phyloP scores from a whole-genome alignment of 108 stramenopile genomes.

The Licmophora abbreviata region DNA sequence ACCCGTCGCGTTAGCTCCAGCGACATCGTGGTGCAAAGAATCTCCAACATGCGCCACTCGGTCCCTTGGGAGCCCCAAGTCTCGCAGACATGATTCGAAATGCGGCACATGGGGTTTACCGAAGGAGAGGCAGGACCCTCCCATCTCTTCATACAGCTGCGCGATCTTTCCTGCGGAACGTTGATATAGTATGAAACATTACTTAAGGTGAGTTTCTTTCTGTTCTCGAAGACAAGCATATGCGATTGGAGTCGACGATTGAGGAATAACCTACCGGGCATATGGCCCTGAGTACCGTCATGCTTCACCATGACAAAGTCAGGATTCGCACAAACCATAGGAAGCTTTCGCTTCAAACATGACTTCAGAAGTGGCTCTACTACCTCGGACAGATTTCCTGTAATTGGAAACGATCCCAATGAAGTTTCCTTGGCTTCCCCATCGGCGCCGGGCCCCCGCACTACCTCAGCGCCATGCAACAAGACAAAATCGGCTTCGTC shows the following conservation, averaged over 20 bases:
- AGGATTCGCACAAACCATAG: slow-evolving; percentile 78
- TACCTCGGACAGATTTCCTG: slow-evolving; percentile 13
- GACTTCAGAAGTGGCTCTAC: slow-evolving; percentile 36
- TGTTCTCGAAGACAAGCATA: neutral
- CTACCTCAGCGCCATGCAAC: slow-evolving; percentile 54
- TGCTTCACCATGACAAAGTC: slow-evolving; percentile 53
- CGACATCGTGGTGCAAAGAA: slow-evolving; percentile 83
- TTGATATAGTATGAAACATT: neutral
- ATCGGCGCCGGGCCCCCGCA: slow-evolving; percentile 17
- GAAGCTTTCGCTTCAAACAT: slow-evolving; percentile 36
- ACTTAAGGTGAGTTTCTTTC: neutral
- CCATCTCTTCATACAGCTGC: slow-evolving; percentile 39
- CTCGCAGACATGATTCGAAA: slow-evolving; percentile 50
- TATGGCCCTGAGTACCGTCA: slow-evolving; percentile 42
- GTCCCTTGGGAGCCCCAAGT: slow-evolving; percentile 19
- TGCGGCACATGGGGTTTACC: slow-evolving; percentile 67
- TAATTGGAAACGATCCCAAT: slow-evolving; percentile 8
- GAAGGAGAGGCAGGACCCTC: slow-evolving; percentile 43
- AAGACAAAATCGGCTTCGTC: slow-evolving; percentile 73
- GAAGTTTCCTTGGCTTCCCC: slow-evolving; percentile 12
- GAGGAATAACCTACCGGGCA: slow-evolving; percentile 66
- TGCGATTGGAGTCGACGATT: neutral
- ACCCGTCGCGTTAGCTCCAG: slow-evolving; percentile 66
- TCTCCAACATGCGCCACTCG: slow-evolving; percentile 76
- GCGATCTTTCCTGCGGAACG: slow-evolving; percentile 69